These are phyloP conservation scores for Puccinia triticina DNA, from an alignment of 1,284 basidiomycete genomes.

Conservation along the genomic window DNA sequence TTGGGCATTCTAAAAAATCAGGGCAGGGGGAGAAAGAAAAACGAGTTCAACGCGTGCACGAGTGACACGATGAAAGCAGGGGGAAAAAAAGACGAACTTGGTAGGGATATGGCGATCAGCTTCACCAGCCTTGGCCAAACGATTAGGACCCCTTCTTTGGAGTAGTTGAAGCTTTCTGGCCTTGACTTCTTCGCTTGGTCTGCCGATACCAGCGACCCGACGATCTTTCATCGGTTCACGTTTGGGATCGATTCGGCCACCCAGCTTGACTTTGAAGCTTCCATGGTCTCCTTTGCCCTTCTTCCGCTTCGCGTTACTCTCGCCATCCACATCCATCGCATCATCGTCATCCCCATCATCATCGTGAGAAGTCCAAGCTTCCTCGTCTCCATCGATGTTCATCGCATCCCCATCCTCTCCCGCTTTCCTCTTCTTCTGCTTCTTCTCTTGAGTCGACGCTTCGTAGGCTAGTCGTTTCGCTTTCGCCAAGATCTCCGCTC, in stretches of 20 bases:
- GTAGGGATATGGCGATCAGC: slow-evolving; percentile 76
- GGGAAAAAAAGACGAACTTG: slow-evolving; percentile 69
- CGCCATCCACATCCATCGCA: slow-evolving; percentile 57
- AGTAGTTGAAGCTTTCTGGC: slow-evolving; percentile 79
- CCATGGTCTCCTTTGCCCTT: slow-evolving; percentile 32
- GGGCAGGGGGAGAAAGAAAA: slow-evolving; percentile 58
- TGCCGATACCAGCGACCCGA: slow-evolving; percentile 76
- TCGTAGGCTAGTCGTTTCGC: slow-evolving; percentile 66
- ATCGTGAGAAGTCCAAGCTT: slow-evolving; percentile 56
- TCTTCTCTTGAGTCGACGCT: slow-evolving; percentile 60
- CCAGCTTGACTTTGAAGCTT: slow-evolving; percentile 65
- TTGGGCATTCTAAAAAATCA: slow-evolving; percentile 67
- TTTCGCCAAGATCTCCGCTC: slow-evolving; percentile 82
- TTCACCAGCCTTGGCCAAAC: slow-evolving; percentile 85
- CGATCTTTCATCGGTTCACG: slow-evolving; percentile 73
- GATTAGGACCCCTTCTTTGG: slow-evolving; percentile 80
- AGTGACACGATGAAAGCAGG: not conserved
- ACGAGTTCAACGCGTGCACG: slow-evolving; percentile 59
- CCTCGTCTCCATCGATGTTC: slow-evolving; percentile 62
- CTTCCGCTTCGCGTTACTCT: slow-evolving; percentile 63
- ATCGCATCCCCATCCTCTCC: slow-evolving; percentile 58
- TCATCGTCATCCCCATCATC: slow-evolving; percentile 61
- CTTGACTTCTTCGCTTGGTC: slow-evolving; percentile 74
- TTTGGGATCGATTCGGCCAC: slow-evolving; percentile 64
- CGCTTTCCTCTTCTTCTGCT: slow-evolving; percentile 68